Conservation (phyloP, 108 stramenopile species). For the Skeletonema tropicum region DNA sequence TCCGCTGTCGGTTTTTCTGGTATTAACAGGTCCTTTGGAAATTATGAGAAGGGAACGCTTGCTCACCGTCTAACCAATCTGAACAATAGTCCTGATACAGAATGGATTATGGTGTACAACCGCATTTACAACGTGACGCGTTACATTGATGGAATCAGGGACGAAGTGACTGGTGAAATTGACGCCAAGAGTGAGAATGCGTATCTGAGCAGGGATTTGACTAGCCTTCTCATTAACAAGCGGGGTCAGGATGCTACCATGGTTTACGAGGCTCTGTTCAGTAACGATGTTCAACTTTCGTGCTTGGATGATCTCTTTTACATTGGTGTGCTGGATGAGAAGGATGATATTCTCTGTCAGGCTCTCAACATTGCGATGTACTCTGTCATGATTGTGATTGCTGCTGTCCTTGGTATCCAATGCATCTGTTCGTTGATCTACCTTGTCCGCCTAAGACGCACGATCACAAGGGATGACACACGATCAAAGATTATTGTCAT, state of each 20-base stretch:
- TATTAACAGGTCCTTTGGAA: conserved; percentile 24
- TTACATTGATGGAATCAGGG: conserved; percentile 38
- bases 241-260: conserved; percentile 51
- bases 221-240: conserved; percentile 52
- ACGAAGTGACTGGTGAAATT: conserved; percentile 30
- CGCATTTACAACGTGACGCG: conserved; percentile 53
- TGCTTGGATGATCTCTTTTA: conserved; percentile 54
- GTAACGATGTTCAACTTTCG: conserved; percentile 38
- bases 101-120: conserved; percentile 50
- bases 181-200: conserved; percentile 44
- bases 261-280: conserved; percentile 50
- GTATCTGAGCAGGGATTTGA: conserved; percentile 46
- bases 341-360: conserved; percentile 31
- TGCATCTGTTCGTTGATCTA: conserved; percentile 57
- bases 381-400: conserved; percentile 54
- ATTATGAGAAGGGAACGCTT: conserved; percentile 35
- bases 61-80: conserved; percentile 29
- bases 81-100: conserved; percentile 36
- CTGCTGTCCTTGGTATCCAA: conserved; percentile 51
- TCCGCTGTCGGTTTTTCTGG: conserved; percentile 38
- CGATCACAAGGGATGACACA: conserved; percentile 46
- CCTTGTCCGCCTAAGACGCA: conserved; percentile 45
- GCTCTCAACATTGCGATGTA: conserved; percentile 52
- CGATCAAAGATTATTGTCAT: conserved; percentile 57
- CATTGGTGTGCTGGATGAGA: conserved; percentile 44